These are phyloP conservation scores for Lindgomyces ingoldianus DNA, from an alignment of 495 filamentous ascomycete species.

Conservation along the genomic window DNA sequence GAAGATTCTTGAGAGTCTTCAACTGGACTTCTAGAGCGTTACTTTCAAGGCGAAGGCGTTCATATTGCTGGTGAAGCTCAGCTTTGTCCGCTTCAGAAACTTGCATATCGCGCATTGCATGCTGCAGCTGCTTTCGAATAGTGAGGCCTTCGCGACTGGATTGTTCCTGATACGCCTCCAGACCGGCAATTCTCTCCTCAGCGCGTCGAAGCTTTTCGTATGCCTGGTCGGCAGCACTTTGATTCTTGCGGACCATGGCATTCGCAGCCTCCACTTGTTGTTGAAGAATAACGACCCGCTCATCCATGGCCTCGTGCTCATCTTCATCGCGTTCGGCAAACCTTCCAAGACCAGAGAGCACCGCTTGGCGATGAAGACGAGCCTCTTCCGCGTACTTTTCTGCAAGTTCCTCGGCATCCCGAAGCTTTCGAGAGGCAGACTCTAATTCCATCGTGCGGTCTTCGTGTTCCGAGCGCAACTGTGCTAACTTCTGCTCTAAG, in stretches of 20 bases:
- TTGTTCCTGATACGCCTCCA: slow-evolving; percentile 97
- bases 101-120: slow-evolving; percentile 76
- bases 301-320: slow-evolving; percentile 60
- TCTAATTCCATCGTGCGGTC: slow-evolving; percentile 79
- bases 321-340: slow-evolving; percentile 56
- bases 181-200: slow-evolving; percentile 91
- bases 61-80: slow-evolving; percentile 75
- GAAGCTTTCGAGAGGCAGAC: slow-evolving; percentile 67
- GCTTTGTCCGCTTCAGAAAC: slow-evolving; percentile 71
- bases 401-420: slow-evolving; percentile 88
- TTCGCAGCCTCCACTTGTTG: slow-evolving; percentile 77
- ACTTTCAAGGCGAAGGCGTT: slow-evolving; percentile 81
- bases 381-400: slow-evolving; percentile 87
- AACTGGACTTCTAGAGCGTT: slow-evolving; percentile 91
- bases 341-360: slow-evolving; percentile 80
- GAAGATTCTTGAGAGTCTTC: slow-evolving; percentile 85
- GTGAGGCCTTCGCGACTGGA: slow-evolving; percentile 87
- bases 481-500: slow-evolving; percentile 75
- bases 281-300: slow-evolving; percentile 76
- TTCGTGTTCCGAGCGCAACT: slow-evolving; percentile 83
- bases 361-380: slow-evolving; percentile 76
- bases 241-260: slow-evolving; percentile 78
- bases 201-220: slow-evolving; percentile 86
- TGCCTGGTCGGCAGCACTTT: slow-evolving; percentile 83
- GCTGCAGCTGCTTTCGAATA: slow-evolving; percentile 85